Conservation (phyloP, 495 filamentous ascomycete genomes). For the Hamigera avellanea region DNA sequence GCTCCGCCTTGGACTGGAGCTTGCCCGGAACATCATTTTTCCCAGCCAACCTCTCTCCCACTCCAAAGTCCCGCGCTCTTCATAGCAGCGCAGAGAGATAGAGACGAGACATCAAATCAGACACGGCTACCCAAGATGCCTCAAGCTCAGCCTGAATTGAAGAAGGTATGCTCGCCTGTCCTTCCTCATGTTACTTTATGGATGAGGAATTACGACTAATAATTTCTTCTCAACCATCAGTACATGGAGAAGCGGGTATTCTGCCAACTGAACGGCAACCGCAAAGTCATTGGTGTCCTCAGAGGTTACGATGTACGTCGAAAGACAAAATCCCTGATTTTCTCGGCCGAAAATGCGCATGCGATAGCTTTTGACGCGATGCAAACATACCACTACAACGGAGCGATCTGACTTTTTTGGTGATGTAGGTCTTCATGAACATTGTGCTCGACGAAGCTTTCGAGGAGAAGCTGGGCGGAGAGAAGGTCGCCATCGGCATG, state of each 20-base stretch:
- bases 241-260: conserved; percentile 99
- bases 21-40: conserved; percentile 22
- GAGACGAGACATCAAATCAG: conserved; percentile 1
- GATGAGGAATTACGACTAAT: too few relatives aligned
- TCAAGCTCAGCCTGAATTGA: conserved; percentile 96
- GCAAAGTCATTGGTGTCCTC: conserved; percentile 90
- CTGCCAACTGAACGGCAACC: conserved; percentile 93
- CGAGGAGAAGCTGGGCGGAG: conserved; percentile 84
- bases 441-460: conserved; percentile 97
- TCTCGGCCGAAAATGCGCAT: neutral
- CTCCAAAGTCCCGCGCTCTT: too few relatives aligned
- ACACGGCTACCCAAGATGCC: conserved; percentile 58
- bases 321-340: neutral
- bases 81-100: neutral
- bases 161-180: conserved; percentile 53
- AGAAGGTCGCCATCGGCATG: conserved; percentile 88
- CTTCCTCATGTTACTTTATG: neutral
- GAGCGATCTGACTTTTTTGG: neutral
- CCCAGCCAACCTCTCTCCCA: conserved; percentile 20
- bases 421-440: conserved; percentile 83
- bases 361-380: too few relatives aligned
- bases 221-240: conserved; percentile 46
- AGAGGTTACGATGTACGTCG: conserved; percentile 84
- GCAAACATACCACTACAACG: too few relatives aligned
- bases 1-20: conserved; percentile 6